phyloP scores from a whole-genome alignment of 2,329 filamentous ascomycete genomes.

The Immersiporthe knoxdaviesiana region DNA sequence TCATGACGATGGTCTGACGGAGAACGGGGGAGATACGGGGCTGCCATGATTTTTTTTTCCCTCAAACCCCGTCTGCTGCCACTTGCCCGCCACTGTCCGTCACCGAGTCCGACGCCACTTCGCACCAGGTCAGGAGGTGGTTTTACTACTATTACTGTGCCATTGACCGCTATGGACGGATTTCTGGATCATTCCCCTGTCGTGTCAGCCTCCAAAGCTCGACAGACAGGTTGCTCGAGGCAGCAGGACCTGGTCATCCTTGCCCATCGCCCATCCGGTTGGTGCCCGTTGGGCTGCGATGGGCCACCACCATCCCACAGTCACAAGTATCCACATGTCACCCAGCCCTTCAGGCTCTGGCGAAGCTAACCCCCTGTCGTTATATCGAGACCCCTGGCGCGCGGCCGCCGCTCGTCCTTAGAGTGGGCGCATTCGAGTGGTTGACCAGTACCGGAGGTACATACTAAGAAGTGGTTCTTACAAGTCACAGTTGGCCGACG shows the following conservation, averaged over 20 bases:
- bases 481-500: neutral
- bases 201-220: neutral
- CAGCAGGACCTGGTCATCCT: neutral
- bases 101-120: neutral
- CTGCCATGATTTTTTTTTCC: neutral
- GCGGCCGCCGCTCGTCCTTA: no score
- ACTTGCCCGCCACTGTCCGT: neutral
- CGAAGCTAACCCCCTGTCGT: conserved; percentile 5
- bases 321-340: conserved; percentile 11
- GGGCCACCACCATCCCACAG: neutral
- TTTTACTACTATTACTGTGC: neutral
- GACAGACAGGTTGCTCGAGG: neutral
- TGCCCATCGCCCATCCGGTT: neutral
- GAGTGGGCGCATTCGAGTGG: no score
- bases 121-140: neutral
- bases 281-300: neutral
- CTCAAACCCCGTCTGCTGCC: neutral
- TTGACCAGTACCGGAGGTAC: no score
- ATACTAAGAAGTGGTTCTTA: no score
- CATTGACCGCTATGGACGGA: neutral
- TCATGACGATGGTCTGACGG: conserved; percentile 7
- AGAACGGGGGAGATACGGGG: neutral
- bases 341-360: conserved; percentile 4
- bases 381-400: conserved; percentile 17
- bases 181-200: neutral